A percentile compares a stretch with the other conserved stretches of the same genome.
Conservation (phyloP, 2,329 filamentous ascomycete species). For the Diaporthe sp. region DNA sequence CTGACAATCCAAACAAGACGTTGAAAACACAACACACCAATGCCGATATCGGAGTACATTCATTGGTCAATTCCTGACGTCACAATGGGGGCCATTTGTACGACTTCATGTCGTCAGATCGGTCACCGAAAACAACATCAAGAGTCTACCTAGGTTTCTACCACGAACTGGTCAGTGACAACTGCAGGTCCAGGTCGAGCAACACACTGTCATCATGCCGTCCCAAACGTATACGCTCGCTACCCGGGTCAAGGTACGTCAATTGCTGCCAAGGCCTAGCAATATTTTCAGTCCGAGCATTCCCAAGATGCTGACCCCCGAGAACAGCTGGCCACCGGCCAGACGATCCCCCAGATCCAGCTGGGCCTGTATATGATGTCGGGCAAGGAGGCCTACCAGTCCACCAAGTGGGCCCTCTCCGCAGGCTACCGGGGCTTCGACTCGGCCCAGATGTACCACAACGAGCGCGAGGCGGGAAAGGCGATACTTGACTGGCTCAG, state of each 20-base stretch:
- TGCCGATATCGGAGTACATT: constrained; percentile 37
- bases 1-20: not conserved
- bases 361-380: constrained; percentile 82
- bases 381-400: constrained; percentile 69
- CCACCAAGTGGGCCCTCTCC: constrained; percentile 71
- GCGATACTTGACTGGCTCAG: constrained; percentile 73
- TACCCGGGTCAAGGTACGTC: constrained; percentile 38
- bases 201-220: constrained; percentile 1
- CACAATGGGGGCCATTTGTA: constrained; percentile 21
- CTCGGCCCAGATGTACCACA: constrained; percentile 71
- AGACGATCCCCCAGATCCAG: constrained; percentile 78
- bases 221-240: constrained; percentile 39
- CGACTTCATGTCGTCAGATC: constrained; percentile 5
- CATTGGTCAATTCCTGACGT: constrained; percentile 33
- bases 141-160: not conserved
- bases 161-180: not conserved
- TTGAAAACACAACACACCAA: not conserved
- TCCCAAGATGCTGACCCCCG: constrained; percentile 41
- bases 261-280: not conserved
- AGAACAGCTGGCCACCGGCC: constrained; percentile 72
- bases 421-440: constrained; percentile 67
- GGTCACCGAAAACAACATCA: too few relatives aligned
- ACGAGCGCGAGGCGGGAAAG: constrained; percentile 78
- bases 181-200: too few relatives aligned
- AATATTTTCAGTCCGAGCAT: constrained; percentile 30